These are phyloP conservation scores for Podospora comata DNA, from an alignment of 495 filamentous ascomycete genomes.

Conservation along the genomic window DNA sequence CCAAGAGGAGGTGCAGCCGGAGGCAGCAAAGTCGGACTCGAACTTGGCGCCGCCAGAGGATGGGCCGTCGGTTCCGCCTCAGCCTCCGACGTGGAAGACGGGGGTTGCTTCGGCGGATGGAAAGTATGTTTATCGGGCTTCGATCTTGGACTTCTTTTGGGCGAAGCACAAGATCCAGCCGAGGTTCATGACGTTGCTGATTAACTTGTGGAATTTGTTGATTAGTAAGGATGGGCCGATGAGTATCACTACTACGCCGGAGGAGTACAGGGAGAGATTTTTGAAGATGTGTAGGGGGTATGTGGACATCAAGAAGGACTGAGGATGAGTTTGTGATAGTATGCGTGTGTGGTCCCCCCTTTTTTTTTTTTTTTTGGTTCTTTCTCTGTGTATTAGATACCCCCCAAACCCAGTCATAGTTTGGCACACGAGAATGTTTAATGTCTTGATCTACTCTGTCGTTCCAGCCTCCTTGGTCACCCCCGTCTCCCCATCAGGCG, in stretches of 20 bases:
- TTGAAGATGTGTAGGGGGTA: constrained; percentile 57
- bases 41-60: constrained; percentile 10
- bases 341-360: neutral
- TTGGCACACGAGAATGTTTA: neutral
- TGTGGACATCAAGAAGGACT: constrained; percentile 48
- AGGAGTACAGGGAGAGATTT: constrained; percentile 64
- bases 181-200: constrained; percentile 57
- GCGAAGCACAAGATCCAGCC: constrained; percentile 63
- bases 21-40: constrained; percentile 24
- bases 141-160: constrained; percentile 70
- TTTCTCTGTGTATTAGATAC: neutral
- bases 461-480: constrained; percentile 16
- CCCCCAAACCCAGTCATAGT: neutral
- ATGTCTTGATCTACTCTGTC: neutral
- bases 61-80: constrained; percentile 32
- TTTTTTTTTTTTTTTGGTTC: neutral
- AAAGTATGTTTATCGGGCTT: constrained; percentile 60
- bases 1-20: constrained; percentile 24
- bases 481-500: constrained; percentile 17
- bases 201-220: constrained; percentile 59
- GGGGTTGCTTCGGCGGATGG: constrained; percentile 58
- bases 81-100: constrained; percentile 50
- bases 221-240: constrained; percentile 56
- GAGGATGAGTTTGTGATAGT: neutral
- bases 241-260: constrained; percentile 65